Percentiles rank a stretch among this genome's conserved stretches.
Conservation (phyloP, 805 yeast genomes). For the Teunomyces cretensis region DNA sequence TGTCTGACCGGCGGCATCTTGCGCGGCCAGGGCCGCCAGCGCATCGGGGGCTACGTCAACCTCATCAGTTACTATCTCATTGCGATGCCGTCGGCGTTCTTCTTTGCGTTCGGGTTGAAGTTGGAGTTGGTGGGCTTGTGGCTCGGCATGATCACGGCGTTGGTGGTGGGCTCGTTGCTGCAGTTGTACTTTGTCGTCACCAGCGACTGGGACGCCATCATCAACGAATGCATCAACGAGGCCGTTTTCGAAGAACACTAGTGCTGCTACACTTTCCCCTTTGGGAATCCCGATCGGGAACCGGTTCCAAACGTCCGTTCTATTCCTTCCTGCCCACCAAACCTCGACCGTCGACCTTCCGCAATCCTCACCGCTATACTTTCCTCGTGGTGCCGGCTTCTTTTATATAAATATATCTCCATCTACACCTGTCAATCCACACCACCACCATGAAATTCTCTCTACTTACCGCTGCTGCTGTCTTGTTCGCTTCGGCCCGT, state of each 20-base stretch:
- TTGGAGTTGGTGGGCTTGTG: conserved; percentile 48
- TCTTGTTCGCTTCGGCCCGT: no score
- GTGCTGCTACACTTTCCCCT: no score
- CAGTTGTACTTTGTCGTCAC: conserved; percentile 42
- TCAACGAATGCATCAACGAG: conserved; percentile 41
- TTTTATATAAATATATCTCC: no score
- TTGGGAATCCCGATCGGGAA: no score
- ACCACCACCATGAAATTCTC: no score
- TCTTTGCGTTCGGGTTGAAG: conserved; percentile 42
- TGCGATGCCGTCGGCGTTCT: conserved; percentile 49
- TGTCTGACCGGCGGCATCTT: conserved; percentile 54
- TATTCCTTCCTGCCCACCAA: no score
- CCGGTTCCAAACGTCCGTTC: no score
- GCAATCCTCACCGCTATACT: no score
- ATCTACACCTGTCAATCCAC: no score
- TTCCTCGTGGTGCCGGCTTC: no score
- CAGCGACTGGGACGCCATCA: conserved; percentile 45
- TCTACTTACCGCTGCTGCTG: no score
- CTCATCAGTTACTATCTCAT: conserved; percentile 47
- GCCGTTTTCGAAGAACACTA: conserved; percentile 28
- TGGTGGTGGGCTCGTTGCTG: conserved; percentile 37
- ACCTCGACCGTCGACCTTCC: no score
- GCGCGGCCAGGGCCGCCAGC: conserved; percentile 59
- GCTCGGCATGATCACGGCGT: conserved; percentile 48
- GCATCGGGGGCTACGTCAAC: conserved; percentile 54